A percentile compares a stretch with the other conserved stretches of the same genome.
Evolutionary conservation across 208 protist genomes (phyloP).

Genomic region (Porcisia hertigi): DNA sequence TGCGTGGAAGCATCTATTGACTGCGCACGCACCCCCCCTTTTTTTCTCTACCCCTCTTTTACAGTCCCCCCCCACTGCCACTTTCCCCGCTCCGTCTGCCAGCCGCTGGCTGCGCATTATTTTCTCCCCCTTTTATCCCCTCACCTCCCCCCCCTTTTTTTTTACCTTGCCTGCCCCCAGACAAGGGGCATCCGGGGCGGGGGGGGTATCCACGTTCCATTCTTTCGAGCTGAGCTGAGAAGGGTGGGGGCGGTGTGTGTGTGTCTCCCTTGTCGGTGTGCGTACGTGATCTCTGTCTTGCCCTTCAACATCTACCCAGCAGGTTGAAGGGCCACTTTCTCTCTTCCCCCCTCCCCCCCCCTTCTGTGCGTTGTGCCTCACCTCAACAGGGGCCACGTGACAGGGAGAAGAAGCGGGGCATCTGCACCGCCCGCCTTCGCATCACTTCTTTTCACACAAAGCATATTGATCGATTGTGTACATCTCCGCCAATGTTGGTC

Average conservation of each 20-base stretch:
- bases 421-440: neutral
- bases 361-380: neutral
- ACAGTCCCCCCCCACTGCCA: neutral
- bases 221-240: neutral
- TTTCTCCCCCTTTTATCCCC: neutral
- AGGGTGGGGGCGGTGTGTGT: neutral
- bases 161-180: neutral
- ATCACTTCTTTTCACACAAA: neutral
- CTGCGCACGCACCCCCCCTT: neutral
- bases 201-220: neutral
- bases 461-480: neutral
- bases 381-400: neutral
- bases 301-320: too few species aligned
- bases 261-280: neutral
- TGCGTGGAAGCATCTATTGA: slow-evolving; percentile 1
- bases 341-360: neutral
- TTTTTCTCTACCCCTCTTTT: neutral
- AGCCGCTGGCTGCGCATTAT: neutral
- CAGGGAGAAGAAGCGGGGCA: neutral
- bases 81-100: neutral
- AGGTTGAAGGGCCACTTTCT: neutral
- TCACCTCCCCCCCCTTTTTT: neutral
- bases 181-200: neutral
- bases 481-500: slow-evolving; percentile 84
- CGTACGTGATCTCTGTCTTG: too few species aligned